Evolutionary conservation across 208 protist species (phyloP).

Genomic region (Crithidia acanthocephali): DNA sequence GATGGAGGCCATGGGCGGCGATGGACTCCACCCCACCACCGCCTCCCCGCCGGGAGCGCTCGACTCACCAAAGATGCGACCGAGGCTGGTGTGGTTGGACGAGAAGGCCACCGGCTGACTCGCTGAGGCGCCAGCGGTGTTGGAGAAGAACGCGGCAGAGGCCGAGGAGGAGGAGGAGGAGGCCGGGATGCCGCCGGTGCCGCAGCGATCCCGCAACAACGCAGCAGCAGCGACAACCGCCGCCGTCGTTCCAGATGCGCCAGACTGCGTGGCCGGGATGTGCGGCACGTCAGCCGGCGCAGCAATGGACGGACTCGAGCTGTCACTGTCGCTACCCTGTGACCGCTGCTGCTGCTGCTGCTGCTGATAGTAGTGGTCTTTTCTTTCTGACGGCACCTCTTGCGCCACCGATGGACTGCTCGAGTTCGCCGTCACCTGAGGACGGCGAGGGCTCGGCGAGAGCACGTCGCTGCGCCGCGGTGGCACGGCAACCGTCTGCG

Average conservation of each 20-base stretch:
- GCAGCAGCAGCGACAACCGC: neutral
- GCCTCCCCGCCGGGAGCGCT: neutral
- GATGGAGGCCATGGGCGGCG: neutral
- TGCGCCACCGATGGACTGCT: neutral
- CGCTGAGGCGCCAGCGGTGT: neutral
- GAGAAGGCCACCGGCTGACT: neutral
- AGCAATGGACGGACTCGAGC: neutral
- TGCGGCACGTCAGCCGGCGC: neutral
- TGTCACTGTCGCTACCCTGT: neutral
- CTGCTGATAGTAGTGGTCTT: neutral
- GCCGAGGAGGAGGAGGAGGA: neutral
- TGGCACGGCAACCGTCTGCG: neutral
- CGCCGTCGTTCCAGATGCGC: neutral
- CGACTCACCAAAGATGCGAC: neutral
- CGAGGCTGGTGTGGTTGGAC: neutral
- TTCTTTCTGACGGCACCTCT: neutral
- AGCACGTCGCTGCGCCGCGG: neutral
- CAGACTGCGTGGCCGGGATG: no score
- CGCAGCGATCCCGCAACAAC: neutral
- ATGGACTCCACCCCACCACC: neutral
- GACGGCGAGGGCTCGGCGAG: constrained; percentile 33
- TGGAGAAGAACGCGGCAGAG: neutral
- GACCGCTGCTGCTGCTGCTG: neutral
- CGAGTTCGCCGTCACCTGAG: neutral
- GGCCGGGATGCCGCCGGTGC: neutral